Base-by-base conservation (phyloP, 441 rosid genomes). In the Populus hybrid region DNA sequence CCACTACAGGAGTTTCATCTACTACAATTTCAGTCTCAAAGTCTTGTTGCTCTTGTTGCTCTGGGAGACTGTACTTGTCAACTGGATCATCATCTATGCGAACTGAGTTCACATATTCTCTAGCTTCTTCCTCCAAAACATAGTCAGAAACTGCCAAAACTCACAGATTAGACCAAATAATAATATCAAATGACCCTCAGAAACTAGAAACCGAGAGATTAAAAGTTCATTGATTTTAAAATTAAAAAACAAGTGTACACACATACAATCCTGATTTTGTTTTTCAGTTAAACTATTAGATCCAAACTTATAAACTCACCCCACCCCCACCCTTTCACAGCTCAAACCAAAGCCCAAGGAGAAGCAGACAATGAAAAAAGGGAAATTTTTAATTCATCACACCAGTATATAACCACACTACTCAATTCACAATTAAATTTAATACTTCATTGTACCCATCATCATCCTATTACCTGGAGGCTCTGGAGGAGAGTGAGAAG, bases 401-500 rank as follows among this genome's bases (percentile, higher is more conserved):
- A 69, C 19, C 6, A 26, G 2, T 14, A 23, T 30, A 7, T 6
- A 18, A 38, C 21, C 38, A 34, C n/a, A 9, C 30, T 70, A 21
- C 65, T 53, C 19, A 9, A 73, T 19, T 67, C 76, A 28, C 8
- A 23, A 57, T 32, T 9, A 10, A 69, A 69, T 28, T 21, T 53
- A 57, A 70, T 7, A 70, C 30, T 70, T 68, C 42, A 24, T 10
- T 7, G 46, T 26, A n/a, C 11, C 5, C 19, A 69, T 19, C 53
- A 34, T 46, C 24, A 59, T 16, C 53, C 32, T 21, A 67, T 76
- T 84, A 96, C 98, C 98, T 87, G 87, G 94, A 28, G 89, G 92
- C 80, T 94, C 96, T 3, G 84, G 83, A 70, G 80, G 79, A 83
- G 90, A 82, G 73, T 70, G 84, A 38, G 95, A 84, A 71, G 88